Conservation (phyloP, 1,284 basidiomycete species). For the Leccinum cinnamomeum region DNA sequence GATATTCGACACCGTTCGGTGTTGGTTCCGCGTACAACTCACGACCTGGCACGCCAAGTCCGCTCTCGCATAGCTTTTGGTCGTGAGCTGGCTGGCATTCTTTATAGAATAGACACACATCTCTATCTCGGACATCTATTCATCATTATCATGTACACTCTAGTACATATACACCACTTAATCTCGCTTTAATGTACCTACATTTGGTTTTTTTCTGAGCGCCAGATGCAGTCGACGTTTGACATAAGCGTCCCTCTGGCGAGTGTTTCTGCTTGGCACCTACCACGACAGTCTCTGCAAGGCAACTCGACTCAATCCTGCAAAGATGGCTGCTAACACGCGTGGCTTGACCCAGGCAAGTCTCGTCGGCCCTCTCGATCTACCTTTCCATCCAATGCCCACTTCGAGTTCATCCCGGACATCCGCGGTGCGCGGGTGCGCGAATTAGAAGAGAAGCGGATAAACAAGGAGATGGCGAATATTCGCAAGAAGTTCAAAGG, state of each 20-base stretch:
- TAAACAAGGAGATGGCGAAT: conserved; percentile 99
- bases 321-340: conserved; percentile 83
- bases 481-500: conserved; percentile 99
- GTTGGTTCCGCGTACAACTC: conserved; percentile 52
- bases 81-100: conserved; percentile 19
- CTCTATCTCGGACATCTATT: conserved; percentile 3
- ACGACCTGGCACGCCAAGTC: conserved; percentile 65
- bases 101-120: conserved; percentile 20
- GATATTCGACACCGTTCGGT: conserved; percentile 54
- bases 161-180: conserved; percentile 4
- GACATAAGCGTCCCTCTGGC: not conserved
- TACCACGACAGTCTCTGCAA: not conserved
- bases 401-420: conserved; percentile 90
- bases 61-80: conserved; percentile 36
- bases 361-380: conserved; percentile 11
- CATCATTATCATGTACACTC: conserved; percentile 12
- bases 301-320: not conserved
- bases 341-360: conserved; percentile 85
- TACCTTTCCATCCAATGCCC: conserved; percentile 7
- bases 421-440: conserved; percentile 89
- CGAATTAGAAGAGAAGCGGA: conserved; percentile 93
- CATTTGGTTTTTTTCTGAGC: conserved; percentile 7
- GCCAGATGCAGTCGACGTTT: not conserved
- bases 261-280: not conserved
- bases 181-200: conserved; percentile 18